Base-by-base conservation (phyloP, 257 asterid genomes). In the Solanum sitiens region DNA sequence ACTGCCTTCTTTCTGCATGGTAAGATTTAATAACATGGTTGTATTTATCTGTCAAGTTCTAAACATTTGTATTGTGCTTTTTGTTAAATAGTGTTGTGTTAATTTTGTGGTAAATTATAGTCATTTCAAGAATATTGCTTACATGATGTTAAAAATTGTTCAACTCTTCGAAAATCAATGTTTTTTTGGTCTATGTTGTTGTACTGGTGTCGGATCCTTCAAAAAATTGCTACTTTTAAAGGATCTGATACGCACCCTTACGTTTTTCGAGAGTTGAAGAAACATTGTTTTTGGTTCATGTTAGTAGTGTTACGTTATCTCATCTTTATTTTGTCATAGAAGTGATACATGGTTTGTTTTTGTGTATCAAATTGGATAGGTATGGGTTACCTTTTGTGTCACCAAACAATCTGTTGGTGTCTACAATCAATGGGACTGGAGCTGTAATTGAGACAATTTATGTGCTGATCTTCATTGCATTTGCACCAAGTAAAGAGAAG, bases 311-410 rank as follows among this genome's bases (percentile, higher is more conserved):
- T 40, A 18, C 3, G 40, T 53, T 53, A n/a, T 76, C 83, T 76
- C 4, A 42, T 42, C 23, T 45, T 79, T 18, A 8, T 4, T 45
- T 45, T 45, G 67, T 8, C 7, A 16, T 45, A 27, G 84, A 45
- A 27, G 3, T 79, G 39, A 27, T 8, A 21, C 15, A 25, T 45
- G 63, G 3, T 68, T 86, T 13, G 3, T 44, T 83, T 10, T 86
- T 10, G 40, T 87, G 56, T 87, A 56, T 87, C 86, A 85, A 86
- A 50, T 75, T 77, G 86, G 65, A 75, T 89, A 96, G 99, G 98
- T 96, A 96, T 59, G 99, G 98, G 6, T 80, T 94, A 91, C 98
- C 98, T 3, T 95, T 96, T 87, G 98, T 96, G 87, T 95, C 99
- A n/a, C 95, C 95, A 6, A 89, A 96, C 92, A 96, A 96, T 88